These are phyloP conservation scores for Colletotrichum sansevieriae DNA, from an alignment of 2,329 filamentous ascomycete species.

Conservation along the genomic window DNA sequence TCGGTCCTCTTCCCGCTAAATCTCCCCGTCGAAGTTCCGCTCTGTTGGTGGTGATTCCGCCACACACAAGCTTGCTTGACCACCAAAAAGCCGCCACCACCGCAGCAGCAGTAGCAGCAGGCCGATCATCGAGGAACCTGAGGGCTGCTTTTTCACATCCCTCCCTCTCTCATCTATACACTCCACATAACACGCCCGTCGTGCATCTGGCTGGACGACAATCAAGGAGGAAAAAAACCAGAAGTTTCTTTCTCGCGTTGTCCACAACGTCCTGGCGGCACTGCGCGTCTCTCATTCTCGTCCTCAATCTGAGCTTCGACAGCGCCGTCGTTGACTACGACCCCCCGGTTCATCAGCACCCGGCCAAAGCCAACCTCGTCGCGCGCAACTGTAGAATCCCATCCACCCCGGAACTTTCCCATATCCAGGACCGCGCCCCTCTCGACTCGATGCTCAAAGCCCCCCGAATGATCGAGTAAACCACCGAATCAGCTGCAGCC, in stretches of 20 bases:
- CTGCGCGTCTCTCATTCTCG: not conserved
- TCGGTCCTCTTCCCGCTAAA: too few species aligned
- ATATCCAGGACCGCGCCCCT: conserved; percentile 10
- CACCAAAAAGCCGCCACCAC: conserved; percentile 9
- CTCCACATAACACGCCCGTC: not conserved
- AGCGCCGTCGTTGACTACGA: not conserved
- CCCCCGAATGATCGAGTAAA: conserved; percentile 21
- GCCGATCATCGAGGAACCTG: conserved; percentile 10
- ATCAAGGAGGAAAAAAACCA: not conserved
- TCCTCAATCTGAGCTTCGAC: too few species aligned
- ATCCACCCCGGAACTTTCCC: conserved; percentile 29
- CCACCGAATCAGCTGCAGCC: not conserved
- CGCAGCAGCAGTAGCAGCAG: conserved; percentile 4
- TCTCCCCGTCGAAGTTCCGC: too few species aligned
- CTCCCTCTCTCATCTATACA: not conserved
- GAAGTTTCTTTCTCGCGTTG: not conserved
- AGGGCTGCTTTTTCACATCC: conserved; percentile 5
- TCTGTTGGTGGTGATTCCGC: too few species aligned
- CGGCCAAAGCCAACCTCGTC: conserved; percentile 8
- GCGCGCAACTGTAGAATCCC: conserved; percentile 21
- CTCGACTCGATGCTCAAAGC: not conserved
- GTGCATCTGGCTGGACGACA: conserved; percentile 9
- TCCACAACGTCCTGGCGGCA: not conserved
- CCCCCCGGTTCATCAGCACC: conserved; percentile 13
- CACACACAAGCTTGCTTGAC: not conserved